These are phyloP conservation scores for Coniochaeta pulveracea DNA, from an alignment of 2,329 filamentous ascomycete genomes.

Conservation along the genomic window DNA sequence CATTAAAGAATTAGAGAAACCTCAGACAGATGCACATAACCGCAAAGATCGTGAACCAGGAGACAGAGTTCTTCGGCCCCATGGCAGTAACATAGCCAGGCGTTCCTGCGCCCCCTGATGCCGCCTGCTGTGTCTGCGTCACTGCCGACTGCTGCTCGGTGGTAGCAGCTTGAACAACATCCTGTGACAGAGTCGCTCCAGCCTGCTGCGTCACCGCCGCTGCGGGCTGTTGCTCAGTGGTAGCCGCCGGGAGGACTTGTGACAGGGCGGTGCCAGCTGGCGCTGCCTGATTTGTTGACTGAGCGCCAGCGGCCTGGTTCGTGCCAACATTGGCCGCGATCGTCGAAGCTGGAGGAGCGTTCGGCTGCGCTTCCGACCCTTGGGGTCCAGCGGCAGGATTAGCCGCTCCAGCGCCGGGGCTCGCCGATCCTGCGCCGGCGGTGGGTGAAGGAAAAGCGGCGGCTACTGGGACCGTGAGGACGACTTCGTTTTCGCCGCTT, in stretches of 20 bases:
- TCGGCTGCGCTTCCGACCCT: no score
- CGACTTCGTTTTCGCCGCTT: not conserved
- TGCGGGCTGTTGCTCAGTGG: no score
- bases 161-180: not conserved
- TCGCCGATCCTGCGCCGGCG: no score
- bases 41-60: not conserved
- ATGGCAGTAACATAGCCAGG: no score
- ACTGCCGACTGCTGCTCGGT: no score
- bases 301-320: not conserved
- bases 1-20: no score
- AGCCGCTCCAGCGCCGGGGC: no score
- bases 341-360: not conserved
- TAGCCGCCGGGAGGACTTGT: no score
- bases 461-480: not conserved
- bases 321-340: not conserved
- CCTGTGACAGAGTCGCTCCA: not conserved
- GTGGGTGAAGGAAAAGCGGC: not conserved
- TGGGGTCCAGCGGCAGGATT: no score
- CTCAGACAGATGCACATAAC: not conserved
- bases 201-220: not conserved
- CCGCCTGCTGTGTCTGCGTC: no score
- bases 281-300: not conserved
- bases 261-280: not conserved
- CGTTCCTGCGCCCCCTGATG: no score
- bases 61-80: not conserved